Percentiles rank a stretch among this genome's conserved stretches.
These are phyloP conservation scores for Clavulina sp. DNA, from an alignment of 768 basidiomycete species.

Conservation along the genomic window DNA sequence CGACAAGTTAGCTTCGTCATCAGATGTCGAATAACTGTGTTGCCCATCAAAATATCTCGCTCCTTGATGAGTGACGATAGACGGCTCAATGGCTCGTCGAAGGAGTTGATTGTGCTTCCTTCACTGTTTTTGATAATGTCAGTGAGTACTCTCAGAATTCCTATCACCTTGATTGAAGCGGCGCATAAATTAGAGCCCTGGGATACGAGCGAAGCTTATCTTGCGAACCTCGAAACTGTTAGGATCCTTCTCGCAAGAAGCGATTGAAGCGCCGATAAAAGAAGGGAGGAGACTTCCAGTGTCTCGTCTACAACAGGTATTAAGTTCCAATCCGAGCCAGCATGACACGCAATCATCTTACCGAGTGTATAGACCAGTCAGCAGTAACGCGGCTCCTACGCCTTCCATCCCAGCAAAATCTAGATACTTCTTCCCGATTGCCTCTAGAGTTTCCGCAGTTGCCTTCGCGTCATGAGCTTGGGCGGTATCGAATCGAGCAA, in stretches of 20 bases:
- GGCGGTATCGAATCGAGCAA: slow-evolving; percentile 54
- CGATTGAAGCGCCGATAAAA: no score
- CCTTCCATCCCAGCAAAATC: slow-evolving; percentile 64
- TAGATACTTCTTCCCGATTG: slow-evolving; percentile 39
- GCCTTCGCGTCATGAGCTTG: slow-evolving; percentile 23
- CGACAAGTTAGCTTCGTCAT: slow-evolving; percentile 52
- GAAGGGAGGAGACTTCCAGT: no score
- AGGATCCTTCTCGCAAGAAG: no score
- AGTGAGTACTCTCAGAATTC: slow-evolving; percentile 48
- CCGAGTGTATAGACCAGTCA: slow-evolving; percentile 71
- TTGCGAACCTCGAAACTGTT: not conserved
- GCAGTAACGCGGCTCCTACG: slow-evolving; percentile 62
- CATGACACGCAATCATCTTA: slow-evolving; percentile 19
- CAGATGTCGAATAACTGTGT: slow-evolving; percentile 53
- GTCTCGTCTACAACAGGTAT: no score
- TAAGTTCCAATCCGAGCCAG: not conserved
- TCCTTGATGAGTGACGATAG: slow-evolving; percentile 29
- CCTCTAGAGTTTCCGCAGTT: slow-evolving; percentile 41
- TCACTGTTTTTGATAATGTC: slow-evolving; percentile 52
- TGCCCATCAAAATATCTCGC: slow-evolving; percentile 27
- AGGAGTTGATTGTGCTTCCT: slow-evolving; percentile 30
- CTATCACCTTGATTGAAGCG: slow-evolving; percentile 23
- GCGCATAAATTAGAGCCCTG: no score
- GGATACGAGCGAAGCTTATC: not conserved
- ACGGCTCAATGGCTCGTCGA: slow-evolving; percentile 27